These are phyloP conservation scores for Pseudonitzschia multiseries DNA, from an alignment of 108 stramenopile species.

Conservation along the genomic window DNA sequence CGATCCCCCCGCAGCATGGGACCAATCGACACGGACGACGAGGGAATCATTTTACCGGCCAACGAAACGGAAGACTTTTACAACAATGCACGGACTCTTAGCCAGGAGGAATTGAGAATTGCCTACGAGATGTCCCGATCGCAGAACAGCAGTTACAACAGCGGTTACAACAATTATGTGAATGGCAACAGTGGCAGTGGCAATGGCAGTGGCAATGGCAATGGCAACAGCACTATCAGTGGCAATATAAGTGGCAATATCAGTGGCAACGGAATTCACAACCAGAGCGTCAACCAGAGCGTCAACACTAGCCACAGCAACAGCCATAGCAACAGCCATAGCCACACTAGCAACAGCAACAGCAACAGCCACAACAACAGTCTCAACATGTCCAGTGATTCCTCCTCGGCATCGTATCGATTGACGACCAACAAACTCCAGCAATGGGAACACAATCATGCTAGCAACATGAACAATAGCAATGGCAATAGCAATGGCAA, in stretches of 20 bases:
- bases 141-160: no score
- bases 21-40: slow-evolving; percentile 9
- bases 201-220: no score
- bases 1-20: slow-evolving; percentile 3
- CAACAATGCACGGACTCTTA: not conserved
- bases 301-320: not conserved
- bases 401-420: not conserved
- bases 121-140: slow-evolving; percentile 2
- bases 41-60: not conserved
- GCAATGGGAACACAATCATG: slow-evolving; percentile 1
- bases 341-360: no score
- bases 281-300: no score
- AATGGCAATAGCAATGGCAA: not conserved
- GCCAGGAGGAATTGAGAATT: slow-evolving; percentile 7
- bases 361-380: not conserved
- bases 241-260: not conserved
- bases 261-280: no score
- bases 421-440: slow-evolving; percentile 9
- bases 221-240: no score
- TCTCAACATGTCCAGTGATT: not conserved
- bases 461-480: not conserved
- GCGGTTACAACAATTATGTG: no score
- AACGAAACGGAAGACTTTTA: slow-evolving; percentile 5
- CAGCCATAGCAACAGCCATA: not conserved
- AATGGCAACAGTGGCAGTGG: not conserved